Base-by-base conservation (phyloP, 225 moss, liverwort and hornwort genomes). In the Sphagnum contortum region DNA sequence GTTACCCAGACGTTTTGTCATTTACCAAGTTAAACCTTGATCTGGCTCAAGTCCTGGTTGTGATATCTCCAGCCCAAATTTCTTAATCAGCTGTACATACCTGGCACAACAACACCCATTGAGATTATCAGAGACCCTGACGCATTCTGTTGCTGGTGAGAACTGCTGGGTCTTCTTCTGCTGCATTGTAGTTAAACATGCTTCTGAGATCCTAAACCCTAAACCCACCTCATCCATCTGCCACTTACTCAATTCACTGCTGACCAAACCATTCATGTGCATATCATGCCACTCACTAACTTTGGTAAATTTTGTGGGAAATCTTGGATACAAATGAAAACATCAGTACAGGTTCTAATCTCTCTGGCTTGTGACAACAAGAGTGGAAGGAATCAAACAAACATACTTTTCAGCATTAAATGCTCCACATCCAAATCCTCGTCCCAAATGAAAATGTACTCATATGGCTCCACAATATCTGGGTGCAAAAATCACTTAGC, bases 381-480 rank as follows among this genome's bases (percentile, higher is more conserved):
- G 10, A 10, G 6, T 29, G 7, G 9, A 45, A 29, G 49, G 50
- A 53, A 55, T 7, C 47, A 65, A 67, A 9, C 51, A 46, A 61
- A 74, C 88, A 64, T 85, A 96, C 96, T 80, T 90, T 12, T 85
- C 85, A 60, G 80, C 90, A 70, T 89, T 64, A 51, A 98, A 64
- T 98, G 88, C 62, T 93, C 81, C 12, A 98, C 85, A 72, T 90
- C 96, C 71, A 98, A 75, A 85, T 98, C 96, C 70, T 98, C 96
- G 64, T 98, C 96, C 96, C 96, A 98, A 52, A 98, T 89, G 73
- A 98, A 98, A 6, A 98, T 89, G 45, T 89, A 98, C 53, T 98
- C 96, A 65, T 93, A 98, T 9, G 89, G 88, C 67, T 88, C 93
- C 48, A 98, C 96, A 51, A 98, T 87, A 82, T 98, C 96, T 62